Evolutionary conservation across 805 yeast species (phyloP), one percentile per base, ranked within the genome.

Genomic region (Candida corydali): DNA sequence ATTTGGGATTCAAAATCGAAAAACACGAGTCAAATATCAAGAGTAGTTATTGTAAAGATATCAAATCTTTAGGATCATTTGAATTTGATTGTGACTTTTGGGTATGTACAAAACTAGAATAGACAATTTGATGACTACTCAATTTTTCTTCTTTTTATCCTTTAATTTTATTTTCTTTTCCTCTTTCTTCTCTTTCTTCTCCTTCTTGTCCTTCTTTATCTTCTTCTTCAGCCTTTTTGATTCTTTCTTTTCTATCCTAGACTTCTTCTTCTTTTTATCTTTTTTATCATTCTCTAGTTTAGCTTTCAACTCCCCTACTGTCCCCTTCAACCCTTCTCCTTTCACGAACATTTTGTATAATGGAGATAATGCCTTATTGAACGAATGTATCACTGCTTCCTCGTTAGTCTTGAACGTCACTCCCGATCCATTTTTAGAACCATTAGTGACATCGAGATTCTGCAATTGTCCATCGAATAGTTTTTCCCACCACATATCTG

Each of bases 401-500:
- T 45, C 46, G 27, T 73, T 75, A 43, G 77, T 84, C 17, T 66
- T 66, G 48, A 85, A 80, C 7, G 67, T 55, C 0, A 85, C 69
- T 1, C 51, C 59, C 2, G 28, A 14, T 1, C 65, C 65, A 4
- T 51, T 54, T 1, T 65, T 64, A 3, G 51, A 54, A 2, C 54
- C 43, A 16, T 38, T 42, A 11, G 50, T 55, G 6, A 86, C 86
- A 40, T 85, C 87, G 34, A 93, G 57, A 7, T 78, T 75, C 52
- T 86, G 86, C 45, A 91, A 70, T 46, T 88, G 96, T 1, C 96
- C 96, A 59, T 91, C 97, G 63, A 93, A 93, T 30, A 91, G 69
- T 45, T 86, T 73, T 47, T 91, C 98, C 98, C 98, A 91, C 98
- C 98, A 91, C 31, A 86, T 82, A 45, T 86, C 95, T 11, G 80